Conservation (phyloP, 208 protist genomes). For the Angomonas ambiguus region DNA sequence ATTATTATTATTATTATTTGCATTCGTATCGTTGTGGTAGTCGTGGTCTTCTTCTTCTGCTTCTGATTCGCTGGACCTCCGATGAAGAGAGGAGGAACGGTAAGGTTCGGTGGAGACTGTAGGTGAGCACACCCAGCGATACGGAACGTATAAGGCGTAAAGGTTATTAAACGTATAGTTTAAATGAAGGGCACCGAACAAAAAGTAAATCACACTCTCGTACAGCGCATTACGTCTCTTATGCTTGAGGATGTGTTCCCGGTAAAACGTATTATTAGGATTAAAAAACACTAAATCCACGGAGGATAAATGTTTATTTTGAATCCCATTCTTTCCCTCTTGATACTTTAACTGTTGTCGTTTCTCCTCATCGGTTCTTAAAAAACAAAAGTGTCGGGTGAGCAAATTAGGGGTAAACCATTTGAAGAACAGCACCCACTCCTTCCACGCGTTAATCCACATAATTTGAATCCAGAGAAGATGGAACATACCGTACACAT, state of each 20-base stretch:
- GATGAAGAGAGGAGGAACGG: too few species aligned
- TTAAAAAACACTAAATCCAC: background rate
- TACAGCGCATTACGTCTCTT: background rate
- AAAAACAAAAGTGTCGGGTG: background rate
- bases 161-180: conserved; percentile 5
- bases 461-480: background rate
- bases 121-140: too few species aligned
- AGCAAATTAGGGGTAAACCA: background rate
- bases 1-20: background rate
- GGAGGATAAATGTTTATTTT: background rate
- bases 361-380: background rate
- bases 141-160: too few species aligned
- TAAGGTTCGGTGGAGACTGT: too few species aligned
- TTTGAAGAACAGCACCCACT: background rate
- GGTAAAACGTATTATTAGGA: background rate
- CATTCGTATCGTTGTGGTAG: too few species aligned
- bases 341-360: background rate
- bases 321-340: background rate
- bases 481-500: background rate
- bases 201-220: background rate
- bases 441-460: background rate
- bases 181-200: background rate
- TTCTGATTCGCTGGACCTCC: too few species aligned
- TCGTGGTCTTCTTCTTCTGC: too few species aligned
- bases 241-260: background rate